Percentiles rank a stretch among this genome's conserved stretches.
Evolutionary conservation across 345 rosid genomes (phyloP).

Genomic region (Trapa incisa): DNA sequence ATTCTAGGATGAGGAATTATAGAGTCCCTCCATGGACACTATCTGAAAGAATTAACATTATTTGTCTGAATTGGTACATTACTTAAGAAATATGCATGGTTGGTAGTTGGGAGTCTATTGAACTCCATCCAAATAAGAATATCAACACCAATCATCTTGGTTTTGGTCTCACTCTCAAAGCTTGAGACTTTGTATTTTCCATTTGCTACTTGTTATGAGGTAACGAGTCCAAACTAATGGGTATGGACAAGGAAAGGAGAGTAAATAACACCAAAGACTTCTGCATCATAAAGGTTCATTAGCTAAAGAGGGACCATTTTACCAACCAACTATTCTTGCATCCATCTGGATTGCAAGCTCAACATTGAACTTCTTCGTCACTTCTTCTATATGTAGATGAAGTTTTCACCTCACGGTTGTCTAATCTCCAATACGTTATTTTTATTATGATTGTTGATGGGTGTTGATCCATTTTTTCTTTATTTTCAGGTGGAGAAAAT

Average conservation of each 20-base stretch:
- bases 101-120: no score
- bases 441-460: not conserved
- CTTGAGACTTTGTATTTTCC: no score
- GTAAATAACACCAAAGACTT: not conserved
- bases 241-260: no score
- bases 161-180: no score
- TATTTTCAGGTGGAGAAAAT: conserved; percentile 68
- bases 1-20: not conserved
- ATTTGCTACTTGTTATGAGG: no score
- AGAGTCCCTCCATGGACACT: no score
- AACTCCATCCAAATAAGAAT: no score
- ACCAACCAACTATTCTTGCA: not conserved
- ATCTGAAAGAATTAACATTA: no score
- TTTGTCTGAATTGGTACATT: no score
- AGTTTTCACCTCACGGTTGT: not conserved
- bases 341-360: not conserved
- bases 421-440: not conserved
- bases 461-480: not conserved
- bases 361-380: not conserved
- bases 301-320: not conserved
- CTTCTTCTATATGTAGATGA: not conserved
- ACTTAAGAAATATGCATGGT: no score
- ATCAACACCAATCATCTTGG: no score
- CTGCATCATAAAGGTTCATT: not conserved
- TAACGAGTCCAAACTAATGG: no score